A percentile compares a stretch with the other conserved stretches of the same genome.
Evolutionary conservation across 176 grass and related monocot species (phyloP).

Genomic region (Musa troglodytarum): DNA sequence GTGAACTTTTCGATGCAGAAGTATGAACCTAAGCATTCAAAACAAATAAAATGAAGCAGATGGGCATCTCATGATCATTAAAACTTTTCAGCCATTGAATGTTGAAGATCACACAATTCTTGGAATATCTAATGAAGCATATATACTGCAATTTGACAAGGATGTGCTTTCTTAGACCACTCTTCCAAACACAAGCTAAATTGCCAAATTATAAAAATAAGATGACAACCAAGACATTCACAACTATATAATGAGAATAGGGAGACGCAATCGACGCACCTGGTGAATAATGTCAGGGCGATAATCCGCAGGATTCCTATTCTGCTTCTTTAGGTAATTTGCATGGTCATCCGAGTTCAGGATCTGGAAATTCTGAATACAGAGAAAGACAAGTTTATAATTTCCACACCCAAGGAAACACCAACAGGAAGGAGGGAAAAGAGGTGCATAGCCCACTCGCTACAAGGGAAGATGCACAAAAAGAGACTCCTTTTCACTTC

Average conservation of each 20-base stretch:
- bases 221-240: too few species aligned
- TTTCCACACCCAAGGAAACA: constrained; percentile 8
- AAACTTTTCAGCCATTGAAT: not conserved
- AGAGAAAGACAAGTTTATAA: constrained; percentile 8
- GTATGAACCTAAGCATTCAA: not conserved
- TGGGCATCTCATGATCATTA: not conserved
- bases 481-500: not conserved
- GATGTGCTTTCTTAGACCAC: not conserved
- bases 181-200: not conserved
- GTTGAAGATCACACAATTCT: not conserved
- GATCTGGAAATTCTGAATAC: constrained; percentile 68
- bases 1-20: not conserved
- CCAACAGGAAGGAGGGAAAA: not conserved
- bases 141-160: too few species aligned
- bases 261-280: constrained; percentile 30
- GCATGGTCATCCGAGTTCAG: constrained; percentile 92
- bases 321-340: constrained; percentile 84
- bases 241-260: too few species aligned
- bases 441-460: not conserved
- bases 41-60: not conserved
- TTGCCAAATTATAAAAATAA: too few species aligned
- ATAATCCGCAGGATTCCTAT: constrained; percentile 80
- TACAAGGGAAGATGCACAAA: not conserved
- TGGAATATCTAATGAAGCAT: not conserved
- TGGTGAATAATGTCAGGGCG: constrained; percentile 97